These are phyloP conservation scores for Volvox reticuliferus DNA, from an alignment of 139 green algal species.

Conservation along the genomic window DNA sequence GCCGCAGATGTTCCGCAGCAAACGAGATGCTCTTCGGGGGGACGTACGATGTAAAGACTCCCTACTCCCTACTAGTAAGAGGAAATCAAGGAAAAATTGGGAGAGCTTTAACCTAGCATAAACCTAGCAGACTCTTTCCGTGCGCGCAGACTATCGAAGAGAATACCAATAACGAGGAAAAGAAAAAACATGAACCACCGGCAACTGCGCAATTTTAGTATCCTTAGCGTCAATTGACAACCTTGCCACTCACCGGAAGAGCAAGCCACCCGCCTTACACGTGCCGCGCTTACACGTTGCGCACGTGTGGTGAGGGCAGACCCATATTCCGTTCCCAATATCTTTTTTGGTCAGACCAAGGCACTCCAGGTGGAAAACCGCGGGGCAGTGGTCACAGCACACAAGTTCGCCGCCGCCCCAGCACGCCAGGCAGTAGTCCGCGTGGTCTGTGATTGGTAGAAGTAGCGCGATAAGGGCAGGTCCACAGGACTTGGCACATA, in stretches of 20 bases:
- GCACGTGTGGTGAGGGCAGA: constrained; percentile 74
- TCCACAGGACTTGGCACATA: no score
- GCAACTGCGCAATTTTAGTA: no score
- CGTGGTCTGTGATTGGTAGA: constrained; percentile 30
- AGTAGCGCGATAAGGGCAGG: neutral
- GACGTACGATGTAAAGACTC: neutral
- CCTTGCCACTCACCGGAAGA: constrained; percentile 63
- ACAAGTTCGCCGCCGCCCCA: constrained; percentile 80
- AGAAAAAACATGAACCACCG: no score
- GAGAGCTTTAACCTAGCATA: neutral
- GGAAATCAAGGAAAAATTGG: neutral
- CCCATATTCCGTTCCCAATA: constrained; percentile 16
- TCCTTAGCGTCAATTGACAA: neutral
- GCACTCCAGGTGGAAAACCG: constrained; percentile 72
- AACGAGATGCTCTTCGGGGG: neutral
- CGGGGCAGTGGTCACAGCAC: constrained; percentile 77
- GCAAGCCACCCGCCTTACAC: constrained; percentile 63
- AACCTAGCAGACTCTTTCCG: no score
- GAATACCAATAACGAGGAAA: no score
- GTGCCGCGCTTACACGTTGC: constrained; percentile 60
- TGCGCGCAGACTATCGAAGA: no score
- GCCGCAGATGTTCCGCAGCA: neutral
- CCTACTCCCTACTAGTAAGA: neutral
- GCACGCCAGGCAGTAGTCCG: constrained; percentile 71
- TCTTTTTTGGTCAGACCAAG: constrained; percentile 54